phyloP scores from a whole-genome alignment of 441 rosid genomes.

The Euphorbia schlechtendalii region DNA sequence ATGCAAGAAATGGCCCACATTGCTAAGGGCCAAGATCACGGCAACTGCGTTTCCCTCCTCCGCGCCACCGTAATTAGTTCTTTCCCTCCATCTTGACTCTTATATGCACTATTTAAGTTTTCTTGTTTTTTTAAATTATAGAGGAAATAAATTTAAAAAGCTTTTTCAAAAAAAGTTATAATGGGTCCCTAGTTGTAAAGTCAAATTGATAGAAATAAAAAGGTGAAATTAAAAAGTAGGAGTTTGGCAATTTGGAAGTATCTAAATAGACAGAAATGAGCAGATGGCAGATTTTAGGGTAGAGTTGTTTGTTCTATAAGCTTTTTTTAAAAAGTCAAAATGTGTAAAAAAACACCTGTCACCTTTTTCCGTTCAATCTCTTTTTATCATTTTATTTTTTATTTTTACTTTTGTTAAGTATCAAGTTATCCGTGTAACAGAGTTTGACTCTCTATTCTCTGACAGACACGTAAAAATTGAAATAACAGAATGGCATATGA shows the following conservation, averaged over 20 bases:
- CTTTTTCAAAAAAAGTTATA: slow-evolving; percentile 2
- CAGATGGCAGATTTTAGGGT: slow-evolving; percentile 7
- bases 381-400: neutral
- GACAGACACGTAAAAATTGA: neutral
- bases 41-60: slow-evolving; percentile 89
- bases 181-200: slow-evolving; percentile 23
- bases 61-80: slow-evolving; percentile 43
- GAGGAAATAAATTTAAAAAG: too few species aligned
- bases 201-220: slow-evolving; percentile 19
- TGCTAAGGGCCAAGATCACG: slow-evolving; percentile 83
- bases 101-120: too few species aligned
- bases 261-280: slow-evolving; percentile 26
- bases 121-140: too few species aligned
- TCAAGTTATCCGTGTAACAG: neutral
- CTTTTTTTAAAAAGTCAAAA: slow-evolving; percentile 46
- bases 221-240: slow-evolving; percentile 30
- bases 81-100: too few species aligned
- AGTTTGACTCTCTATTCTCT: neutral
- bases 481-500: slow-evolving; percentile 17
- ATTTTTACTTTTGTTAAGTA: slow-evolving; percentile 14
- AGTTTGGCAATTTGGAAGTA: slow-evolving; percentile 44
- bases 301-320: slow-evolving; percentile 22
- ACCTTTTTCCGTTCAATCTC: slow-evolving; percentile 32
- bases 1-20: slow-evolving; percentile 94
- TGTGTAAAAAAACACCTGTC: slow-evolving; percentile 39